These are phyloP conservation scores for Penicillium verrucosum DNA, from an alignment of 2,329 filamentous ascomycete genomes.

Conservation along the genomic window DNA sequence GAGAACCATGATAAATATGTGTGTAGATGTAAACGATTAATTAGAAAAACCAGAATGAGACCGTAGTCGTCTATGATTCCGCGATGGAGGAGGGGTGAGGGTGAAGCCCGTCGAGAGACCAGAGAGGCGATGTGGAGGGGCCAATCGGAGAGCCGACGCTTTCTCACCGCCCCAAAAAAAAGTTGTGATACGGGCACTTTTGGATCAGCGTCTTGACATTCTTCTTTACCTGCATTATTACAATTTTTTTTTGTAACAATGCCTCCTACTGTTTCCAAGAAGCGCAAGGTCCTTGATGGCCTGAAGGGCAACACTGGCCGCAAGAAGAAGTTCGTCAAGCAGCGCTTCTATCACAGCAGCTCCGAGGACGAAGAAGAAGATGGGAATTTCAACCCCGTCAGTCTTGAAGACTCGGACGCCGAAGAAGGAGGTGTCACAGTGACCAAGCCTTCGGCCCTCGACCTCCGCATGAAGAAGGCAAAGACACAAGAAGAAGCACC, in stretches of 20 bases:
- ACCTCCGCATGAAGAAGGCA: slow-evolving; percentile 16
- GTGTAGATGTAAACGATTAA: slow-evolving; percentile 8
- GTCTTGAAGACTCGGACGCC: slow-evolving; percentile 48
- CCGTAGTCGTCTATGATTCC: neutral
- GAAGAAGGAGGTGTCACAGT: slow-evolving; percentile 26
- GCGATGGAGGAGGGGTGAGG: slow-evolving; percentile 21
- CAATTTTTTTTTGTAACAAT: slow-evolving; percentile 29
- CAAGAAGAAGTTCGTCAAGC: slow-evolving; percentile 59
- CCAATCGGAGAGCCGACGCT: slow-evolving; percentile 33
- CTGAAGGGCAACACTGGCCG: slow-evolving; percentile 52
- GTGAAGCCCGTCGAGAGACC: slow-evolving; percentile 19
- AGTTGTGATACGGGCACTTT: slow-evolving; percentile 17
- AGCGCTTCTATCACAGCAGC: slow-evolving; percentile 60
- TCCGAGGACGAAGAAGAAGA: slow-evolving; percentile 56
- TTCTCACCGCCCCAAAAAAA: slow-evolving; percentile 34
- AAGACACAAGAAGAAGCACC: slow-evolving; percentile 14
- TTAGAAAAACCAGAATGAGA: neutral
- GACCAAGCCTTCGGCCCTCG: slow-evolving; percentile 11
- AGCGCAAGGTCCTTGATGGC: slow-evolving; percentile 60
- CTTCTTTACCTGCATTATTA: slow-evolving; percentile 5
- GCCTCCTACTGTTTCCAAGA: slow-evolving; percentile 45
- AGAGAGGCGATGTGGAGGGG: slow-evolving; percentile 29
- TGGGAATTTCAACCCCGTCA: slow-evolving; percentile 50
- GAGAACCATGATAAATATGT: slow-evolving; percentile 72
- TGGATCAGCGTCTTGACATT: slow-evolving; percentile 4